Evolutionary conservation across 345 rosid genomes (phyloP), one percentile per base, ranked within the genome.

Genomic region (Arabidopsis suecica): DNA sequence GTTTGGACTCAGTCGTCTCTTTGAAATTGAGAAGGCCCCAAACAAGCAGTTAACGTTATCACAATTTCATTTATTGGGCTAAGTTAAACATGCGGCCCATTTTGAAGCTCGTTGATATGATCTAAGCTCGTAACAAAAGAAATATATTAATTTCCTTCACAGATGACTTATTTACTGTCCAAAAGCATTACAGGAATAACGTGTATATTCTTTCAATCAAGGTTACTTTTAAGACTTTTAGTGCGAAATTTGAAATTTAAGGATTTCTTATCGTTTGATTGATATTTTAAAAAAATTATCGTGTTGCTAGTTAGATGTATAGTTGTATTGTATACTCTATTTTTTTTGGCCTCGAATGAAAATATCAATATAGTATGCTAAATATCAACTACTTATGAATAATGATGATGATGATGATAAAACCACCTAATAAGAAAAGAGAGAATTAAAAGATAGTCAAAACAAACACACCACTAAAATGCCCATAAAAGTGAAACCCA

Each of bases 391-490:
- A 62, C 51, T 34, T 54, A 3, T 28, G 30, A 3, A 3, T 28
- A 2, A 28, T 28, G 32, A 28, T 28, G 32, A 28, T 28, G 32
- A 53, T 54, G 13, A 69, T 9, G 49, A 42, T 50, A 59, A 45
- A 63, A 16, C 50, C 38, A 58, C 58, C 34, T 49, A 59, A 59
- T 38, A 3, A 66, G 1, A 62, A 70, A 47, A 20, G 8, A 14
- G 9, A 25, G 32, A 47, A 62, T 8, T 42, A 45, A 10, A 40
- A 22, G 54, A 77, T 41, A 58, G 72, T 77, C 80, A 77, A 71
- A 71, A 77, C 80, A 77, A 77, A 77, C 80, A 70, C 65, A 71
- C 80, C 76, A 77, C 76, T 77, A 64, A 61, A 49, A 55, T 77
- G 68, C 33, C 76, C 76, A 77, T 77, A 71, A 77, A 71, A 65